These are phyloP conservation scores for Cystoderma amianthinum DNA, from an alignment of 768 basidiomycete species.

Conservation along the genomic window DNA sequence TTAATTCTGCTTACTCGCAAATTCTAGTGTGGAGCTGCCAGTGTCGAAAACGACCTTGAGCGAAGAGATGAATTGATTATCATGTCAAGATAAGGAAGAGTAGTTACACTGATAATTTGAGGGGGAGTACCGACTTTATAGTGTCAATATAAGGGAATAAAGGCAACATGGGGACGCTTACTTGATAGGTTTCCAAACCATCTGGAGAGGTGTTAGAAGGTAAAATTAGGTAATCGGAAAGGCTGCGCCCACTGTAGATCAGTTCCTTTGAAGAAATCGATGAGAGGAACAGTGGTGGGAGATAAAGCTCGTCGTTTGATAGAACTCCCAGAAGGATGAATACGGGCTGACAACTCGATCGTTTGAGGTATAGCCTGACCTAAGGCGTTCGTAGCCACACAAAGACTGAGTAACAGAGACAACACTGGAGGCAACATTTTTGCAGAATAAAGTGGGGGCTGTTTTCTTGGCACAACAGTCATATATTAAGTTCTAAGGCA, in stretches of 20 bases:
- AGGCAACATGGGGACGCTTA: too few relatives aligned
- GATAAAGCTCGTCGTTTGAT: slow-evolving; percentile 26
- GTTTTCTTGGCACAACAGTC: too few relatives aligned
- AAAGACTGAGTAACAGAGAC: too few relatives aligned
- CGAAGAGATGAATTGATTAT: slow-evolving; percentile 1
- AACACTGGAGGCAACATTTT: background rate
- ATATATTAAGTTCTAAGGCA: too few relatives aligned
- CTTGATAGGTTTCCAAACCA: slow-evolving; percentile 48
- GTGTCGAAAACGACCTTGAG: slow-evolving; percentile 52
- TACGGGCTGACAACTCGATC: slow-evolving; percentile 21
- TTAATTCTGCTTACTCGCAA: slow-evolving; percentile 29
- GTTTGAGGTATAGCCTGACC: slow-evolving; percentile 18
- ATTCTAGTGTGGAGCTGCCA: slow-evolving; percentile 40
- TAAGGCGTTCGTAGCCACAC: background rate
- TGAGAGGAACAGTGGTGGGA: slow-evolving; percentile 35
- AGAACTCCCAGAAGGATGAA: slow-evolving; percentile 9
- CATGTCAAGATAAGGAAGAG: too few relatives aligned
- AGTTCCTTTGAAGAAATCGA: slow-evolving; percentile 48
- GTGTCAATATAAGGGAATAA: too few relatives aligned
- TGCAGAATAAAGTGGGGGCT: too few relatives aligned
- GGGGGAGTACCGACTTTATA: slow-evolving; percentile 51
- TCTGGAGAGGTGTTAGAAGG: slow-evolving; percentile 15
- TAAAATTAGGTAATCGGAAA: slow-evolving; percentile 9
- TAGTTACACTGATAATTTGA: slow-evolving; percentile 32
- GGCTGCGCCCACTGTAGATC: slow-evolving; percentile 38